Percentiles rank a stretch among this genome's conserved stretches.
phyloP scores from a whole-genome alignment of 495 filamentous ascomycete species.

The Neurospora sp. region DNA sequence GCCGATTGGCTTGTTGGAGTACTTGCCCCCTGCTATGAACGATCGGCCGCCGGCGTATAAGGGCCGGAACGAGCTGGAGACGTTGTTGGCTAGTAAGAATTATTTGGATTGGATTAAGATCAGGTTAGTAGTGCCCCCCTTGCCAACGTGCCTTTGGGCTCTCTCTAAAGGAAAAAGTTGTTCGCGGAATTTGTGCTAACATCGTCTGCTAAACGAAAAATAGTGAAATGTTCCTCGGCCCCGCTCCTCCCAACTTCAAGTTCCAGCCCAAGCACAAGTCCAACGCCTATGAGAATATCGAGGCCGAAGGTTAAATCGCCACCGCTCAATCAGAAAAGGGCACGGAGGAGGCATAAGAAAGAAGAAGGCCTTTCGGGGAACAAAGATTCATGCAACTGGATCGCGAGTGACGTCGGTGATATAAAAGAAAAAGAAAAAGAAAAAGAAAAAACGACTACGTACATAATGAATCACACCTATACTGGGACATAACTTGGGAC shows the following conservation, averaged over 20 bases:
- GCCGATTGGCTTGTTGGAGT: slow-evolving; percentile 77
- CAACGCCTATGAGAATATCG: slow-evolving; percentile 57
- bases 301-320: slow-evolving; percentile 43
- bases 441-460: background rate
- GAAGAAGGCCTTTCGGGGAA: background rate
- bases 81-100: slow-evolving; percentile 74
- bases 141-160: background rate
- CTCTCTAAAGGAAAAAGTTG: background rate
- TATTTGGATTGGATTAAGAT: slow-evolving; percentile 99
- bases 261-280: slow-evolving; percentile 99
- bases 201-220: slow-evolving; percentile 5
- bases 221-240: slow-evolving; percentile 96
- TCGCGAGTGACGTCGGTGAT: background rate
- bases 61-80: slow-evolving; percentile 85
- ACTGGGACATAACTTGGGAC: too few relatives aligned
- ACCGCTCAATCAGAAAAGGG: background rate
- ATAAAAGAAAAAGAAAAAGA: background rate
- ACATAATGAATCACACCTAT: background rate
- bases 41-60: slow-evolving; percentile 77
- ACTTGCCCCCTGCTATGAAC: slow-evolving; percentile 75
- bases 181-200: background rate
- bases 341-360: background rate
- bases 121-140: slow-evolving; percentile 48
- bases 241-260: slow-evolving; percentile 77
- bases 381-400: background rate